These are phyloP conservation scores for Volvox reticuliferus DNA, from an alignment of 139 green algal species.

Conservation along the genomic window DNA sequence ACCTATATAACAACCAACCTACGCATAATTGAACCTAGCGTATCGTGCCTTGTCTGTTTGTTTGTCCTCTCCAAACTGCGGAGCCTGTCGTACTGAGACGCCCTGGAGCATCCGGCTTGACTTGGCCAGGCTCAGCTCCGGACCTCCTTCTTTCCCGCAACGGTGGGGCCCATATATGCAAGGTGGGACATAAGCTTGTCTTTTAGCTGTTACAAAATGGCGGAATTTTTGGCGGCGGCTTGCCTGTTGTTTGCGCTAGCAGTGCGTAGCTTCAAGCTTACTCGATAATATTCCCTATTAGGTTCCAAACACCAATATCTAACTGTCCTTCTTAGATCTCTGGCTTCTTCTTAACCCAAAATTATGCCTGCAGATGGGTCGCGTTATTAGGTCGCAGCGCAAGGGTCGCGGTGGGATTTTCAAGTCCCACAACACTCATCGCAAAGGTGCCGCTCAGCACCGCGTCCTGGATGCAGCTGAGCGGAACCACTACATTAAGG, in stretches of 20 bases:
- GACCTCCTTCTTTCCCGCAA: conserved; percentile 35
- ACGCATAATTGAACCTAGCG: too few relatives aligned
- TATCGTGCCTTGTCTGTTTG: too few relatives aligned
- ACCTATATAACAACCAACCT: too few relatives aligned
- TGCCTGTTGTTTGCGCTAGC: background rate
- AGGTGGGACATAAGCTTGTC: background rate
- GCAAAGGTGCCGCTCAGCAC: conserved; percentile 96
- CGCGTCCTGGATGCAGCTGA: conserved; percentile 89
- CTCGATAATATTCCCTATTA: too few relatives aligned
- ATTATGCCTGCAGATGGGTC: conserved; percentile 87
- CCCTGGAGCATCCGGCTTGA: too few relatives aligned
- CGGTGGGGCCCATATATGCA: conserved; percentile 9
- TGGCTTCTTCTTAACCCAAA: background rate
- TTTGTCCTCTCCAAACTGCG: too few relatives aligned
- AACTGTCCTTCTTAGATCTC: background rate
- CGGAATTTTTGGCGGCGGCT: conserved; percentile 1
- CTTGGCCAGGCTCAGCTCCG: background rate
- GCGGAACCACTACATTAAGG: conserved; percentile 96
- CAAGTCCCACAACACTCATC: conserved; percentile 94
- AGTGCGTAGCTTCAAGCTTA: background rate
- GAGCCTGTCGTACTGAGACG: too few relatives aligned
- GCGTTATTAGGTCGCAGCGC: conserved; percentile 97
- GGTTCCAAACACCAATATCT: too few relatives aligned
- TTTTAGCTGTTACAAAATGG: background rate
- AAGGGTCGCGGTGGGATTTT: conserved; percentile 98